These are phyloP conservation scores for Fusarium ramigenum DNA, from an alignment of 2,329 filamentous ascomycete genomes.

Conservation along the genomic window DNA sequence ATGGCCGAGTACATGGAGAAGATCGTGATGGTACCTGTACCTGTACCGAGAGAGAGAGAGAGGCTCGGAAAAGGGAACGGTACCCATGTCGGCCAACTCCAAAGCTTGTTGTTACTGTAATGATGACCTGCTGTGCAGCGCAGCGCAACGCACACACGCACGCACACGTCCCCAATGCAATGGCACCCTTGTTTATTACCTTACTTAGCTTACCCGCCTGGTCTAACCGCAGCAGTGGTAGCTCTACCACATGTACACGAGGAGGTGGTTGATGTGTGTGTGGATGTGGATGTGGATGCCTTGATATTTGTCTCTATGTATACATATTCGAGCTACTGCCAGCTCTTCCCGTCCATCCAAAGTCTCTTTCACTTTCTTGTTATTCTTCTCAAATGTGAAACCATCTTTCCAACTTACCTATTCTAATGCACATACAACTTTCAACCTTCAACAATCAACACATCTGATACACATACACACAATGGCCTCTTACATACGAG, in stretches of 20 bases:
- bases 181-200: conserved; percentile 23
- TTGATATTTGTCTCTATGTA: conserved; percentile 22
- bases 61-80: background rate
- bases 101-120: conserved; percentile 22
- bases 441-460: background rate
- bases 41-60: background rate
- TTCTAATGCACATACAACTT: conserved; percentile 16
- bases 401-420: conserved; percentile 8
- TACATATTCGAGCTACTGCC: conserved; percentile 35
- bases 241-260: conserved; percentile 20
- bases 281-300: conserved; percentile 17
- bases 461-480: background rate
- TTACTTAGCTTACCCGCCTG: conserved; percentile 31
- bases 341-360: conserved; percentile 18
- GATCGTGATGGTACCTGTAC: conserved; percentile 7
- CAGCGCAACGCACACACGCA: background rate
- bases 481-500: conserved; percentile 42
- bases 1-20: conserved; percentile 5
- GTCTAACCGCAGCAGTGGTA: conserved; percentile 31
- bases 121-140: conserved; percentile 29
- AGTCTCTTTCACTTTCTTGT: conserved; percentile 7
- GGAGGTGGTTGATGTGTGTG: conserved; percentile 28
- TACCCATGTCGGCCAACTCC: conserved; percentile 18
- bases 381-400: conserved; percentile 30
- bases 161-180: conserved; percentile 18